Evolutionary conservation across 2,329 filamentous ascomycete species (phyloP).

Genomic region (Samsoniella hepiali): DNA sequence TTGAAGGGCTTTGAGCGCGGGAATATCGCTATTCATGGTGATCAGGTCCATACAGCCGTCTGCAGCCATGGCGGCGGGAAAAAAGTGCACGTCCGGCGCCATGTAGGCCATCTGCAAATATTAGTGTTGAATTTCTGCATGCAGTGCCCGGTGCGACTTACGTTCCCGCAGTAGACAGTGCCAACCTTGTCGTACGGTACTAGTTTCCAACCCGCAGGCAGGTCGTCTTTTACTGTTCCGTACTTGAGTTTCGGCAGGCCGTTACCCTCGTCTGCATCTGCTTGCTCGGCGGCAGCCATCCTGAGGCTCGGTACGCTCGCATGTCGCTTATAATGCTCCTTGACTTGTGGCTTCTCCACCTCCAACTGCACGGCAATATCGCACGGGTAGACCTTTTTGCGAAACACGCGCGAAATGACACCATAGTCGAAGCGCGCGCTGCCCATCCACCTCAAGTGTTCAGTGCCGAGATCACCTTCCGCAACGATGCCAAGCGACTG

Average conservation of each 20-base stretch:
- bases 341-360: constrained; percentile 71
- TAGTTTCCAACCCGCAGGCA: constrained; percentile 75
- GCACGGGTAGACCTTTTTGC: constrained; percentile 79
- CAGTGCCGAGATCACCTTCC: constrained; percentile 84
- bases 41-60: constrained; percentile 87
- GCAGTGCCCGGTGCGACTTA: constrained; percentile 36
- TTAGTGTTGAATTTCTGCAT: background rate
- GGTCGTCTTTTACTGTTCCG: constrained; percentile 72
- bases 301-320: constrained; percentile 33
- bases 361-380: constrained; percentile 84
- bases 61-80: constrained; percentile 73
- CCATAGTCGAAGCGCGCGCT: constrained; percentile 80
- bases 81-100: constrained; percentile 84
- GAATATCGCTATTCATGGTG: constrained; percentile 72
- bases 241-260: constrained; percentile 72
- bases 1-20: constrained; percentile 61
- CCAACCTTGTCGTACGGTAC: constrained; percentile 74
- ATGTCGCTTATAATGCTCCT: constrained; percentile 63
- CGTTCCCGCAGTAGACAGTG: constrained; percentile 91
- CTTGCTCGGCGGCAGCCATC: constrained; percentile 15
- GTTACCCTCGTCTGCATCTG: constrained; percentile 31
- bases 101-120: constrained; percentile 74
- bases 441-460: constrained; percentile 92
- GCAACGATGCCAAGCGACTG: constrained; percentile 88
- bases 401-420: constrained; percentile 71